Evolutionary conservation across 768 basidiomycete genomes (phyloP).

Genomic region (Suillus ampliporus): DNA sequence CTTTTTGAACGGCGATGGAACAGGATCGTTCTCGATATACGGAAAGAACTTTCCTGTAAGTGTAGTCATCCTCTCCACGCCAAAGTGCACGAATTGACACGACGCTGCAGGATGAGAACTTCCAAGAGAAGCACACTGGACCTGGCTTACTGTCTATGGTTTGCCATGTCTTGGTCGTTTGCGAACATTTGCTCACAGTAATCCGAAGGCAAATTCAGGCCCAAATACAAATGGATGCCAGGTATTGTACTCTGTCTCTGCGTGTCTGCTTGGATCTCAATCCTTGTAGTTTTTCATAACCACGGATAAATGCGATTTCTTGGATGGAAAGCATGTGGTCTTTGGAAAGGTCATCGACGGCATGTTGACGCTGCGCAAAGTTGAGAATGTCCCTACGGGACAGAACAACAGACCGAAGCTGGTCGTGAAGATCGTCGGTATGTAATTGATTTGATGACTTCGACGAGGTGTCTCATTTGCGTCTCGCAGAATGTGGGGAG

Average conservation of each 20-base stretch:
- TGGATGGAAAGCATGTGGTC: constrained; percentile 94
- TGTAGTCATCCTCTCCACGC: constrained; percentile 10
- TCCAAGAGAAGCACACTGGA: constrained; percentile 84
- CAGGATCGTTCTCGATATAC: constrained; percentile 96
- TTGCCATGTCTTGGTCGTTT: constrained; percentile 17
- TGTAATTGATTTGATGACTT: constrained; percentile 21
- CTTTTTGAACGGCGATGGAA: constrained; percentile 93
- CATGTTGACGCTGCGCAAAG: constrained; percentile 94
- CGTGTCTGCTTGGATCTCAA: neutral
- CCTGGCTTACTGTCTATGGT: constrained; percentile 95
- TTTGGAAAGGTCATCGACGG: constrained; percentile 92
- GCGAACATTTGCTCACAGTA: constrained; percentile 4
- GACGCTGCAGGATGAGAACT: constrained; percentile 87
- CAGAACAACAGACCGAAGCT: constrained; percentile 90
- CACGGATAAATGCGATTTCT: constrained; percentile 91
- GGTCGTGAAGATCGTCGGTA: constrained; percentile 86
- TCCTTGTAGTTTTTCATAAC: constrained; percentile 92
- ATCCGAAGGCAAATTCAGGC: constrained; percentile 89
- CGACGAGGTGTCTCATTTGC: neutral
- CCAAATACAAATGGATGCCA: constrained; percentile 94
- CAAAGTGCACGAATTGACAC: neutral
- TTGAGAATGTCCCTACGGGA: constrained; percentile 94
- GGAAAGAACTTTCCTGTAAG: constrained; percentile 90
- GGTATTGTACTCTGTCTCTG: constrained; percentile 35
- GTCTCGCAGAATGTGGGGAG: constrained; percentile 57